Percentiles rank a stretch among this genome's conserved stretches.
Evolutionary conservation across 768 basidiomycete genomes (phyloP).

Genomic region (Chalciporus pseudorubinellus): DNA sequence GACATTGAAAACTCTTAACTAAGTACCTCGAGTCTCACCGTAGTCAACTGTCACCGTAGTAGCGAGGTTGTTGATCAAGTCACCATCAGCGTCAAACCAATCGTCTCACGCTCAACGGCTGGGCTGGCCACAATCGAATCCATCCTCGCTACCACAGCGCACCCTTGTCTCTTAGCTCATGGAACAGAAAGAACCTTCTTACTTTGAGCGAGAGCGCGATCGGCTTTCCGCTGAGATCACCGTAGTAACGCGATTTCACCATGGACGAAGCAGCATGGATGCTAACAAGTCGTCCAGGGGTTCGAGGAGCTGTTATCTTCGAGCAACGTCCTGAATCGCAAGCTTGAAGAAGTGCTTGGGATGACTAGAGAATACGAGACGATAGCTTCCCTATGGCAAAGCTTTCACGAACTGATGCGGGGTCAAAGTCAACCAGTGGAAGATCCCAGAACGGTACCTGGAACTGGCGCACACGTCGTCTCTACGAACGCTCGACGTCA

Average conservation of each 20-base stretch:
- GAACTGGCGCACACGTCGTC: slow-evolving; percentile 70
- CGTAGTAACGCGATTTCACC: slow-evolving; percentile 41
- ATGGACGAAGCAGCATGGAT: background rate
- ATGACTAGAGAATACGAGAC: slow-evolving; percentile 93
- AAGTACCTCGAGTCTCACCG: no score
- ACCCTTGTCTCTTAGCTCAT: slow-evolving; percentile 5
- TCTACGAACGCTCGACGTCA: slow-evolving; percentile 28
- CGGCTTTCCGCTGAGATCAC: slow-evolving; percentile 72
- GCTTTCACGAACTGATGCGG: slow-evolving; percentile 76
- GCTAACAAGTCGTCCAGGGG: slow-evolving; percentile 44
- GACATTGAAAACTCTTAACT: no score
- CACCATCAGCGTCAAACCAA: no score
- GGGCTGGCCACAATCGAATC: no score
- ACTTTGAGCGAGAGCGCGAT: slow-evolving; percentile 81
- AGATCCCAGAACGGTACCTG: slow-evolving; percentile 45
- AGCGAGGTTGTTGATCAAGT: no score
- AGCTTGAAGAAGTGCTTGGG: slow-evolving; percentile 87
- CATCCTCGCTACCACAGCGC: no score
- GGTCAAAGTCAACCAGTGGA: slow-evolving; percentile 38
- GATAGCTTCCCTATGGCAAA: slow-evolving; percentile 81
- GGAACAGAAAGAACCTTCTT: slow-evolving; percentile 45
- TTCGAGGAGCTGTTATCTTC: slow-evolving; percentile 87
- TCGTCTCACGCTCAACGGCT: no score
- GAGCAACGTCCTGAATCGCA: slow-evolving; percentile 84
- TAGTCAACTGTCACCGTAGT: no score